Evolutionary conservation across 305 asterid genomes (phyloP), one percentile per base, ranked within the genome.

Genomic region (Plantago coronopus): DNA sequence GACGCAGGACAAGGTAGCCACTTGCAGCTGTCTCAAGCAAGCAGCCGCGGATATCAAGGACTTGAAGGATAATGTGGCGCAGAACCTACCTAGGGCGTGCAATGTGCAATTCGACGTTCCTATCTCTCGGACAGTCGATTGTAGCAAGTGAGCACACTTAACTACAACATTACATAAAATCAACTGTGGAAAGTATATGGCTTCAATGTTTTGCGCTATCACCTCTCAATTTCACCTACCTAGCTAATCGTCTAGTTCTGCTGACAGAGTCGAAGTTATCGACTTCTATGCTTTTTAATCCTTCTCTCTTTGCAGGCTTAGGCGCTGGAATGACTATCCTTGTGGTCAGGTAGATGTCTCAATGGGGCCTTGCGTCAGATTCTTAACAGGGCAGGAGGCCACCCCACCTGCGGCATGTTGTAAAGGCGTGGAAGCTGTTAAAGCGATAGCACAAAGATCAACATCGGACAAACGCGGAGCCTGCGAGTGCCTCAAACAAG

Each of bases 91-190:
- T 0, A 4, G 17, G 0, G 64, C 51, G 18, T 76, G 81, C 29
- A 59, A 44, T 0, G 81, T 76, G 4, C 9, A 17, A 2, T 37
- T 73, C 25, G 76, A 73, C 59, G 68, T 72, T 44, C 76, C 72
- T 2, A 34, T 76, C 40, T 72, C 78, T 16, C 75, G 72, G 43
- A 65, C 54, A 6, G 72, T 76, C 40, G 54, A 73, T 62, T 73
- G 83, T 43, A 44, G 51, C 42, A 71, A 43, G 80, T 74, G 29
- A 49, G 70, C 25, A 18, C 25, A 19, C 19, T 48, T 48, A n/a
- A n/a, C n/a, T n/a, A 20, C 22, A 17, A 47, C 51, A n/a, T 47
- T 1, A 47, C n/a, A n/a, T n/a, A n/a, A n/a, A n/a, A n/a, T n/a
- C n/a, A n/a, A n/a, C n/a, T n/a, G n/a, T n/a, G n/a, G n/a, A n/a